Base-by-base conservation (phyloP, 2,329 filamentous ascomycete genomes). In the Colletotrichum horii region DNA sequence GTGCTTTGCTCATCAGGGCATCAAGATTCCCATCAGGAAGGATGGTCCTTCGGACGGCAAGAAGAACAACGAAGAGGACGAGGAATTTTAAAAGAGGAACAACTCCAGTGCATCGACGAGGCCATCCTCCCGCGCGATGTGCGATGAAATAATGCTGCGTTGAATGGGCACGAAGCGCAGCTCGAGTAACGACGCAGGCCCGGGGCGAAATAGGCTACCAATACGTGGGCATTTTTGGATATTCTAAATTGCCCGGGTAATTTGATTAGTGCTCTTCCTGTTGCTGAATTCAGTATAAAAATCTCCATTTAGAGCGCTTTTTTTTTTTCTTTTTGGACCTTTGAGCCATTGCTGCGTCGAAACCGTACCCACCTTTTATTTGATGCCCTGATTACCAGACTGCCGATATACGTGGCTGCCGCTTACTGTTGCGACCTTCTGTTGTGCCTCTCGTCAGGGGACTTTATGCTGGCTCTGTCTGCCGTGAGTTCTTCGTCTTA, bases 11-110 rank as follows among this genome's bases (percentile, higher is more conserved):
- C 89, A 91, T 2, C 97, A 99, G 82, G 97, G 97, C 28, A 98
- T 98, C 85, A 98, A 98, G 85, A 98, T 98, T 28, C 96, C 96
- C 0, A 98, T 98, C 70, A 89, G 96, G 26, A 98, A 98, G 84
- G 96, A 98, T 81, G 83, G 83, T 16, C 85, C 86, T 52, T 83
- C 77, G 81, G 89, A 88, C 71, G 83, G 86, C 55, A 87, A 87
- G 77, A 88, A 88, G 43, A 86, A 86, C 22, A 88, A 91, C 61
- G 89, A 89, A 34, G 89, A 90, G 16, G 88, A 91, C n/a, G 87
- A 90, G 30, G 84, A 85, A 19, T 75, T 64, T 26, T 36, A 75
- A 32, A 38, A 16, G 14, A 15, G 14, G 26, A 2, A 30, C 28
- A 1, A n/a, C 32, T 26, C 8, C 6, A 26, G 58, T 48, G 38